Conservation (phyloP, 352 stramenopile species). For the Phytopythium aichiense region DNA sequence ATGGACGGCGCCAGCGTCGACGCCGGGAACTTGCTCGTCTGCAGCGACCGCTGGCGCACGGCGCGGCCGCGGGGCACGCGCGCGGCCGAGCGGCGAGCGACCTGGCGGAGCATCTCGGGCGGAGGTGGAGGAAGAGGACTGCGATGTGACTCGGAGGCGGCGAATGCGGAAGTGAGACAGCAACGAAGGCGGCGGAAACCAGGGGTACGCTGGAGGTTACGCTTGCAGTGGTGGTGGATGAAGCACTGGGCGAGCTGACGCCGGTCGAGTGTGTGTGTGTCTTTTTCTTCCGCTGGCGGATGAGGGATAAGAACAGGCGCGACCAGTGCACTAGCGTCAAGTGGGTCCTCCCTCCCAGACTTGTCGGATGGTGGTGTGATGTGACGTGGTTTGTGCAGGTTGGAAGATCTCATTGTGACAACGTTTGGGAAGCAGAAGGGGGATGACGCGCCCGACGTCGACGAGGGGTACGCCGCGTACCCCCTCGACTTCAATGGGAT, state of each 20-base stretch:
- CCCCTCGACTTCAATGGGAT: slow-evolving; percentile 1
- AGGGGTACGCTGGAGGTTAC: neutral
- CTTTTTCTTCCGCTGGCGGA: neutral
- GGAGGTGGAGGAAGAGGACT: neutral
- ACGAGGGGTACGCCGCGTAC: neutral
- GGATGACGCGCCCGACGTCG: neutral
- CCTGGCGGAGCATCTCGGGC: slow-evolving; percentile 4
- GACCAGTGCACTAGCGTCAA: neutral
- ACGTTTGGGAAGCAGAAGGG: neutral
- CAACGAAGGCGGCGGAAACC: no score
- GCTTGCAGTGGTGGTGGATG: neutral
- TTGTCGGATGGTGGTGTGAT: neutral
- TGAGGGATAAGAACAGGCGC: neutral
- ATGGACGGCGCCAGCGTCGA: slow-evolving; percentile 5
- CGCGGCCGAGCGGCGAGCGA: neutral
- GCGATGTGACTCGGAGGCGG: neutral
- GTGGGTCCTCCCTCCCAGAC: neutral
- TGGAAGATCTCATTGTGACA: neutral
- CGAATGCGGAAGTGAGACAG: neutral
- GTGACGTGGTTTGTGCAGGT: neutral
- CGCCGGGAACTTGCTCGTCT: slow-evolving; percentile 5
- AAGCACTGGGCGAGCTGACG: slow-evolving; percentile 3
- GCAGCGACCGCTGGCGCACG: neutral
- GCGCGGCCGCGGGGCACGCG: neutral
- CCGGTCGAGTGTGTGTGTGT: neutral